Percentiles rank a stretch among this genome's conserved stretches.
Conservation (phyloP, 306 rosid genomes). For the Mimosa pudica region DNA sequence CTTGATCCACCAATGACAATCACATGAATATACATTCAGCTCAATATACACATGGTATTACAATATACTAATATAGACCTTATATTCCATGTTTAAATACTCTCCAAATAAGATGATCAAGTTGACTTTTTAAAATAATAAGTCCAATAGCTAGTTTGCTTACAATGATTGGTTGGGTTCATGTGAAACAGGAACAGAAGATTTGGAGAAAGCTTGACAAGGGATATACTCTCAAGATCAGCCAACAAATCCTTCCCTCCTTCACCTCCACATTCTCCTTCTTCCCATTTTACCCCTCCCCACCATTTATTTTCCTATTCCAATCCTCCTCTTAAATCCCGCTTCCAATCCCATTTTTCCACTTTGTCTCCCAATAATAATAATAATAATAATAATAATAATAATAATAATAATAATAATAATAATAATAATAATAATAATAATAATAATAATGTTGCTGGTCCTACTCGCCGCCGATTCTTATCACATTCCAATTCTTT, state of each 20-base stretch:
- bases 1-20: not conserved
- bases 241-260: slow-evolving; percentile 53
- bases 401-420: too few relatives aligned
- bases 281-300: not conserved
- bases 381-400: too few relatives aligned
- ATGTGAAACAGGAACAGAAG: slow-evolving; percentile 38
- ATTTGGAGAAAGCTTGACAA: slow-evolving; percentile 63
- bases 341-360: slow-evolving; percentile 57
- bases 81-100: too few relatives aligned
- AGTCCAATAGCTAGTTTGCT: too few relatives aligned
- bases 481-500: slow-evolving; percentile 36
- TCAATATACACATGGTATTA: not conserved
- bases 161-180: not conserved
- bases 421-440: too few relatives aligned
- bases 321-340: slow-evolving; percentile 58
- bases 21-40: not conserved
- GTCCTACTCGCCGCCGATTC: slow-evolving; percentile 34
- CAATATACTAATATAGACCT: not conserved
- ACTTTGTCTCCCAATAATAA: slow-evolving; percentile 19
- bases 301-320: slow-evolving; percentile 58
- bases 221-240: slow-evolving; percentile 70
- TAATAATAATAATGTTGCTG: slow-evolving; percentile 6
- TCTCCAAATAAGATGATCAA: too few relatives aligned
- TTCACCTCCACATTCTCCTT: not conserved
- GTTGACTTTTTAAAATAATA: too few relatives aligned